Evolutionary conservation across 768 basidiomycete genomes (phyloP), one percentile per base, ranked within the genome.

Genomic region (Boletus fagicola): DNA sequence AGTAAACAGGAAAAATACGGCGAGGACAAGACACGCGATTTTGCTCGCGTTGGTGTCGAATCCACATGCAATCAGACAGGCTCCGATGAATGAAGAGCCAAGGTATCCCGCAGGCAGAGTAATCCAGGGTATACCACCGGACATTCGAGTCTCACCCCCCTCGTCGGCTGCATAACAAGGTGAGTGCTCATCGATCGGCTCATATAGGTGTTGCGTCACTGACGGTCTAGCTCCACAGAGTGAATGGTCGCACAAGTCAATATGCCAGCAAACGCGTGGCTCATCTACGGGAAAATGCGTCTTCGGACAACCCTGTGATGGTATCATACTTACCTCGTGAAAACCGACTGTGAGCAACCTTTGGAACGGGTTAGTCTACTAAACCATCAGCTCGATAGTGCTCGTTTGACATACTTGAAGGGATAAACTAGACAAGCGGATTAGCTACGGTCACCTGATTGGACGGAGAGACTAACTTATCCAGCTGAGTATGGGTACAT

Each of bases 21-120:
- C 94, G 49, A 96, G 78, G 10, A 87, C 85, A 22, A 96, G 71
- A 22, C 83, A 84, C 1, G 92, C 93, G 45, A 94, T 66, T 69
- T 96, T 96, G 74, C 87, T 89, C 4, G 94, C 94, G 61, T 90
- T 86, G 46, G 90, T 92, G 71, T 94, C 83, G 68, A 94, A 94
- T 13, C 92, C 93, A 60, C 90, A 92, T 13, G 92, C 83, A 57
- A 97, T 94, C 40, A 97, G 77, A 44, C 82, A 81, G 2, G 92
- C 94, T 26, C 94, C 94, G 51, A 96, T 92, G 66, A 96, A 77
- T 5, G 87, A 86, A 5, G 90, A 88, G 33, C 92, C 91, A 44
- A 93, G 83, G 69, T 92, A 92, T 56, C 93, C 92, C n/a, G 84
- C 85, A 4, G 91, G 90, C 4, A 93, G 81, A 0, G 92, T 93